A percentile compares a stretch with the other conserved stretches of the same genome.
These are phyloP conservation scores for Aspergillus flavus DNA, from an alignment of 2,329 filamentous ascomycete genomes.

Conservation along the genomic window DNA sequence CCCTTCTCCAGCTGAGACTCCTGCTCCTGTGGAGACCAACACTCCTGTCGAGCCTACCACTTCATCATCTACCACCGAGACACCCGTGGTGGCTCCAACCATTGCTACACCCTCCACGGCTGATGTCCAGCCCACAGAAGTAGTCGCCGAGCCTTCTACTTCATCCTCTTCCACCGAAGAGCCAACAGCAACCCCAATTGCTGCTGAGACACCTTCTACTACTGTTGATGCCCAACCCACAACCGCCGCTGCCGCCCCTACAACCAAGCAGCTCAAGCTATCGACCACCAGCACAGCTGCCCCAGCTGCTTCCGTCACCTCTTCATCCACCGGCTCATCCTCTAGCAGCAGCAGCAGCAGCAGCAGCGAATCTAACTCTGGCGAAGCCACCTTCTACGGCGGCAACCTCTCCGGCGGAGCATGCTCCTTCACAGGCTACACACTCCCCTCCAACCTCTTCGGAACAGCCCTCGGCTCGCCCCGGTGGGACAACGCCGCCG, in stretches of 20 bases:
- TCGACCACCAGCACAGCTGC: constrained; percentile 13
- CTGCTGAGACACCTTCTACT: neutral
- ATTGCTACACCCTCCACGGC: neutral
- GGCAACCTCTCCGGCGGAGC: constrained; percentile 61
- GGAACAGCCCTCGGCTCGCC: constrained; percentile 63
- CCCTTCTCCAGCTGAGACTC: constrained; percentile 4
- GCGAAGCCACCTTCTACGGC: constrained; percentile 57
- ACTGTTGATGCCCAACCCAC: constrained; percentile 3
- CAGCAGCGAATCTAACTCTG: constrained; percentile 28
- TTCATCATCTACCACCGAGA: constrained; percentile 6
- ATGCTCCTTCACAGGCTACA: constrained; percentile 67
- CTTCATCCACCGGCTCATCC: constrained; percentile 15
- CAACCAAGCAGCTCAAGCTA: neutral
- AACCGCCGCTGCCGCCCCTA: neutral
- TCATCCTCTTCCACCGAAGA: constrained; percentile 9
- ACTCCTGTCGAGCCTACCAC: neutral
- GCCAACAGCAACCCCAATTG: neutral
- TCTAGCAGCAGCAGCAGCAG: constrained; percentile 5
- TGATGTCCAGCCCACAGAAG: neutral
- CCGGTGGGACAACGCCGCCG: constrained; percentile 56
- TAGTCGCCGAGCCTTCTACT: neutral
- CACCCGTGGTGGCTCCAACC: neutral
- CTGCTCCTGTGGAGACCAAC: neutral
- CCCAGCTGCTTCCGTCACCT: constrained; percentile 9
- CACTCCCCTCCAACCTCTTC: constrained; percentile 57